phyloP scores from a whole-genome alignment of 305 asterid species.

The Solanum hybrid region DNA sequence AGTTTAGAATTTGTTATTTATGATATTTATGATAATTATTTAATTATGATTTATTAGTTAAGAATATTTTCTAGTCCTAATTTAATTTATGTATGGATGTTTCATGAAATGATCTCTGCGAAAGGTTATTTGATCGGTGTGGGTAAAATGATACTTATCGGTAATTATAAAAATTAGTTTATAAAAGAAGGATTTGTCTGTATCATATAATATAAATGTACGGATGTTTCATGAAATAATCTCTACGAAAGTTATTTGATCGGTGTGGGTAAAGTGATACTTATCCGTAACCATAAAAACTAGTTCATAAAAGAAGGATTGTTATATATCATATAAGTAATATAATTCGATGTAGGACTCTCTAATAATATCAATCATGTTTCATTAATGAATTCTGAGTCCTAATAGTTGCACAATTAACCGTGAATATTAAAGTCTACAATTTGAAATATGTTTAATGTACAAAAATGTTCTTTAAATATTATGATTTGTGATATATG shows the following conservation, averaged over 20 bases:
- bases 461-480: neutral
- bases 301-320: too few relatives aligned
- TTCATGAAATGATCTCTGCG: neutral
- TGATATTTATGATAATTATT: too few relatives aligned
- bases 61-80: too few relatives aligned
- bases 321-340: neutral
- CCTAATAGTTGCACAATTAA: neutral
- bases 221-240: neutral
- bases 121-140: neutral
- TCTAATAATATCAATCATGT: neutral
- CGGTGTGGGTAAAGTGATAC: too few relatives aligned
- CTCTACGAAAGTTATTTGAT: neutral
- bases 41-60: too few relatives aligned
- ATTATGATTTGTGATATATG: neutral
- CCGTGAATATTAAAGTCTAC: neutral
- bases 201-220: neutral
- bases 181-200: too few relatives aligned
- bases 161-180: too few relatives aligned
- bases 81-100: neutral
- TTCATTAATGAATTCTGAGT: neutral
- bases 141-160: neutral
- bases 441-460: neutral
- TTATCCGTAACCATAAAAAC: too few relatives aligned
- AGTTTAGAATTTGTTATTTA: too few relatives aligned
- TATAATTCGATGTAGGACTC: neutral